phyloP scores from a whole-genome alignment of 1,284 basidiomycete genomes.

The Volvariella surrecta region DNA sequence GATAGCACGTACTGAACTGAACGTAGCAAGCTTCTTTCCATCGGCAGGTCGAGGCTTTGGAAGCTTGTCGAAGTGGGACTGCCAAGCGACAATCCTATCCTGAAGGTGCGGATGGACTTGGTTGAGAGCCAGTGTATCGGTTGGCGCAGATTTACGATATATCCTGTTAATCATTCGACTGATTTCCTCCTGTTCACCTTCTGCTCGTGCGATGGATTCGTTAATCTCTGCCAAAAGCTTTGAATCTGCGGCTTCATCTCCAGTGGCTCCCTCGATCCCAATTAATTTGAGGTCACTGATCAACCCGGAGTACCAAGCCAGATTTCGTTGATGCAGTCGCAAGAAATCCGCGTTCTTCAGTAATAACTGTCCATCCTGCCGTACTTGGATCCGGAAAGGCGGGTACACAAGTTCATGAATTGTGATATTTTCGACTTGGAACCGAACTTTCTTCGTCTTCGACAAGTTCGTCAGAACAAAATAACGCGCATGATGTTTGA shows the following conservation, averaged over 20 bases:
- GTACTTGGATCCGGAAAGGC: slow-evolving; percentile 77
- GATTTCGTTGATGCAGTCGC: slow-evolving; percentile 67
- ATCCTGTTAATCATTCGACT: slow-evolving; percentile 68
- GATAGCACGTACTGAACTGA: slow-evolving; percentile 60
- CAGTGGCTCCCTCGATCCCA: slow-evolving; percentile 68
- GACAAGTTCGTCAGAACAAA: slow-evolving; percentile 68
- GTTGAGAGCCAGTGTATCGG: slow-evolving; percentile 86
- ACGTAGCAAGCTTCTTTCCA: slow-evolving; percentile 48
- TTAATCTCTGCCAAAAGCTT: slow-evolving; percentile 54
- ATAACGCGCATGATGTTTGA: slow-evolving; percentile 89
- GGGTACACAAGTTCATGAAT: slow-evolving; percentile 88
- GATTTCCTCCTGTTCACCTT: slow-evolving; percentile 71
- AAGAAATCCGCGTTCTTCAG: slow-evolving; percentile 90
- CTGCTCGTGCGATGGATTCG: slow-evolving; percentile 62
- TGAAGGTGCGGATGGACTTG: slow-evolving; percentile 83
- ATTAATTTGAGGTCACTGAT: slow-evolving; percentile 69
- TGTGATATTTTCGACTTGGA: slow-evolving; percentile 80
- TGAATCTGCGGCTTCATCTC: slow-evolving; percentile 62
- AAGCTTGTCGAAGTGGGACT: slow-evolving; percentile 73
- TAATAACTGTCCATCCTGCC: slow-evolving; percentile 78
- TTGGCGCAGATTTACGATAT: slow-evolving; percentile 74
- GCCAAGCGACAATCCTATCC: slow-evolving; percentile 96
- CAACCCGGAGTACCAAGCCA: slow-evolving; percentile 60
- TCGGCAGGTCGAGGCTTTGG: slow-evolving; percentile 51
- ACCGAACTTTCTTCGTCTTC: slow-evolving; percentile 44